These are phyloP conservation scores for maize (Zea mays) DNA, from an alignment of 176 grass and related monocot genomes.

Conservation along the genomic window Zm-B73-REFERENCE-NAM-5.0 NC_050102.1:171804501-171805000, in stretches of 20 bases:
- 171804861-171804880: neutral
- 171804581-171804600: neutral
- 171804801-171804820: slow-evolving; percentile 13
- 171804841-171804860: neutral
- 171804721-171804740: no score
- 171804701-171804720: no score
- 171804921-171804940: neutral
- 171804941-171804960: neutral
- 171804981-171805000: neutral
- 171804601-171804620: neutral
- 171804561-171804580: neutral
- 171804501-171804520: neutral
- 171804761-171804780: no score
- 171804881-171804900: neutral
- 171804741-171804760: no score
- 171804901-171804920: neutral
- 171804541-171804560: neutral
- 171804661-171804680: neutral
- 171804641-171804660: neutral
- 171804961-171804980: neutral
- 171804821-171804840: slow-evolving; percentile 6
- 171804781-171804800: no score
- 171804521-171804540: neutral
- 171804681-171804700: neutral
- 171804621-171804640: neutral